phyloP scores from a whole-genome alignment of 2,329 filamentous ascomycete species.

The Diplodia intermedia region DNA sequence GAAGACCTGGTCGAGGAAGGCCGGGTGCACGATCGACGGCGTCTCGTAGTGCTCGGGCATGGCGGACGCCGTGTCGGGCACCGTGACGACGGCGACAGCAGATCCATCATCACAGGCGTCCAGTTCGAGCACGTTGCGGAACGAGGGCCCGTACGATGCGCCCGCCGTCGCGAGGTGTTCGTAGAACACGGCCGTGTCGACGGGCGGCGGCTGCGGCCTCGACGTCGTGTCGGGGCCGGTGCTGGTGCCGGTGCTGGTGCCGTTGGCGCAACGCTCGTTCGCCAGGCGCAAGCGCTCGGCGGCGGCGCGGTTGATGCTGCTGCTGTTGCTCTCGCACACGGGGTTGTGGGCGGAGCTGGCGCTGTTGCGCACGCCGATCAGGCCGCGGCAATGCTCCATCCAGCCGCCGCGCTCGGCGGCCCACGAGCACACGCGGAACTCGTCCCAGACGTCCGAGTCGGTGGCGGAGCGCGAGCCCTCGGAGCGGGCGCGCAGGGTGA shows the following conservation, averaged over 20 bases:
- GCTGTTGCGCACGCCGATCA: constrained; percentile 24
- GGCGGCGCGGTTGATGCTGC: not conserved
- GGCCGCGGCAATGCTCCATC: constrained; percentile 31
- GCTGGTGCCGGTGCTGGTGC: not conserved
- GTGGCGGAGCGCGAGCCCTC: constrained; percentile 15
- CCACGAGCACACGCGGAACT: constrained; percentile 32
- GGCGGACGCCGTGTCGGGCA: constrained; percentile 19
- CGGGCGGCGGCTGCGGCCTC: not conserved
- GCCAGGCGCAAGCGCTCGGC: not conserved
- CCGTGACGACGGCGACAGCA: constrained; percentile 1
- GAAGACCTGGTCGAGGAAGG: constrained; percentile 28
- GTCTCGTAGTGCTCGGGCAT: constrained; percentile 29
- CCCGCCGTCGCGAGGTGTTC: constrained; percentile 3
- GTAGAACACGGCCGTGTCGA: constrained; percentile 20
- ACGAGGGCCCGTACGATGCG: constrained; percentile 26
- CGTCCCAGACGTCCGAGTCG: constrained; percentile 29
- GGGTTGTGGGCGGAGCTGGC: constrained; percentile 9
- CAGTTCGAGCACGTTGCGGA: constrained; percentile 25
- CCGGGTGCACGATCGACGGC: constrained; percentile 28
- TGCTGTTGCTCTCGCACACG: not conserved
- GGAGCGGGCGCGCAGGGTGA: constrained; percentile 13
- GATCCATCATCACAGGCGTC: not conserved
- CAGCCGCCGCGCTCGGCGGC: constrained; percentile 17
- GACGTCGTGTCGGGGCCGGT: no score
- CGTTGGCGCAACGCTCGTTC: not conserved